phyloP scores from a whole-genome alignment of 2,329 filamentous ascomycete genomes.

The Monosporascus cannonballus region DNA sequence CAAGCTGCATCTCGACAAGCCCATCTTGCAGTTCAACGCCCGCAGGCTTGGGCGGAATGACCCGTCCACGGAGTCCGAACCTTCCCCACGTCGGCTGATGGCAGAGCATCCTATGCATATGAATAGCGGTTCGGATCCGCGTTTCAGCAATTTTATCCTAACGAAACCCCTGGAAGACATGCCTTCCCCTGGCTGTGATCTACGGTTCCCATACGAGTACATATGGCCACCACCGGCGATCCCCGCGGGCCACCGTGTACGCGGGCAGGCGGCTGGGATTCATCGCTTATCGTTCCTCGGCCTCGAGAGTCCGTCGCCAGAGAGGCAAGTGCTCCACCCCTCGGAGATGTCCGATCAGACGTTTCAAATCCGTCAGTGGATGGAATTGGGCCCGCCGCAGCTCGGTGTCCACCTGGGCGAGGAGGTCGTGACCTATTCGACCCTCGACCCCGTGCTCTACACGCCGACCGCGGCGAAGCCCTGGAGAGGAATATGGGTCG shows the following conservation, averaged over 20 bases:
- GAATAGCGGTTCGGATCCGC: conserved; percentile 36
- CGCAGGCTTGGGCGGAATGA: conserved; percentile 18
- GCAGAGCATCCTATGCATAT: conserved; percentile 49
- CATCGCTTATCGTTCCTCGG: conserved; percentile 11
- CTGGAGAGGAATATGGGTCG: conserved; percentile 86
- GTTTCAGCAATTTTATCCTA: conserved; percentile 64
- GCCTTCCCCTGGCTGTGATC: conserved; percentile 23
- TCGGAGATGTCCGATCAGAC: conserved; percentile 60
- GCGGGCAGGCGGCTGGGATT: conserved; percentile 23
- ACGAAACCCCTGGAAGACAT: conserved; percentile 43
- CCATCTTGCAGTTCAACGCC: conserved; percentile 53
- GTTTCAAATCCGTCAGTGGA: conserved; percentile 73
- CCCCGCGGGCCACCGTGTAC: conserved; percentile 53
- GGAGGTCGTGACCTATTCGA: conserved; percentile 58
- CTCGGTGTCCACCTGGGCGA: conserved; percentile 46
- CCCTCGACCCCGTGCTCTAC: conserved; percentile 68
- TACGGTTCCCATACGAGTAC: conserved; percentile 39
- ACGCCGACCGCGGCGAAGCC: conserved; percentile 75
- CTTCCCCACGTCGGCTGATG: conserved; percentile 31
- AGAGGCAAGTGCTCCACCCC: conserved; percentile 32
- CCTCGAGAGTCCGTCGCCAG: conserved; percentile 14
- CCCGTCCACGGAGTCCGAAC: conserved; percentile 8
- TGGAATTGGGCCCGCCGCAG: conserved; percentile 51
- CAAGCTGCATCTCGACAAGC: conserved; percentile 67
- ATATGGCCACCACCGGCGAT: conserved; percentile 73